Conservation (phyloP, 148 eudicot species). For the Vaccinium macrocarpon region DNA sequence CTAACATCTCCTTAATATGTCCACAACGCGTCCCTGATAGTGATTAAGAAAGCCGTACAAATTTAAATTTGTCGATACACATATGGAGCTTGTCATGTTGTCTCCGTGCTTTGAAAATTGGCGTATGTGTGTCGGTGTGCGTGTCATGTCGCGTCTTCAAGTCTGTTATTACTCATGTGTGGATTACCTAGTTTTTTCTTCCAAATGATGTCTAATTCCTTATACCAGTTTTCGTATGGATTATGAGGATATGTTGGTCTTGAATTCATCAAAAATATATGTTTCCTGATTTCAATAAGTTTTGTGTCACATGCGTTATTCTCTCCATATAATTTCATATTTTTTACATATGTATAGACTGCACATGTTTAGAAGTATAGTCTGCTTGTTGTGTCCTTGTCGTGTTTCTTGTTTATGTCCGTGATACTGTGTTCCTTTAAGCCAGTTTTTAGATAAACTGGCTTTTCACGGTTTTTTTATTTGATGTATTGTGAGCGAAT, state of each 20-base stretch:
- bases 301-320: not conserved
- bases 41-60: not conserved
- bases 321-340: not conserved
- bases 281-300: not conserved
- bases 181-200: not conserved
- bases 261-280: not conserved
- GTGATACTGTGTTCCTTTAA: not conserved
- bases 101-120: not conserved
- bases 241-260: not conserved
- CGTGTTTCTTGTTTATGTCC: not conserved
- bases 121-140: not conserved
- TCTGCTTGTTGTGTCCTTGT: not conserved
- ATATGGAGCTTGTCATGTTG: not conserved
- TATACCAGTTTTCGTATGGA: not conserved
- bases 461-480: no score
- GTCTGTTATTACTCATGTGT: not conserved
- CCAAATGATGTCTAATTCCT: not conserved
- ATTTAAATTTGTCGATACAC: not conserved
- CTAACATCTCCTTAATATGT: not conserved
- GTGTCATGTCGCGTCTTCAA: not conserved
- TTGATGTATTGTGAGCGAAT: no score
- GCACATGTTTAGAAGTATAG: not conserved
- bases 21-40: not conserved
- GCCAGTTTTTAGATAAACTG: no score
- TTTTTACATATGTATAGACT: not conserved